Percentiles rank a stretch among this genome's conserved stretches.
phyloP scores from a whole-genome alignment of 2,329 filamentous ascomycete species.

The Penicillium thymicola region DNA sequence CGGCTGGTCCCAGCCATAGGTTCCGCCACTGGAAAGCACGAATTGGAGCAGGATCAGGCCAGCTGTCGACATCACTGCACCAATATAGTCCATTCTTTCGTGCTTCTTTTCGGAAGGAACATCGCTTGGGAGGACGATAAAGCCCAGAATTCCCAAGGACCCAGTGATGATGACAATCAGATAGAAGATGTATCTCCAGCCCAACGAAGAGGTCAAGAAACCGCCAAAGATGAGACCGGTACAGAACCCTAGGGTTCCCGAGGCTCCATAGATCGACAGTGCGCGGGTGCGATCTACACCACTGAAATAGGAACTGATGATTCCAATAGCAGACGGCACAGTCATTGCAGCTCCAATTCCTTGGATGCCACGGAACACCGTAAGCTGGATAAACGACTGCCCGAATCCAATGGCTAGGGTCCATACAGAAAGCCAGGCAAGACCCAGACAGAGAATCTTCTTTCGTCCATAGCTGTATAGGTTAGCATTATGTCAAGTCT shows the following conservation, averaged over 20 bases:
- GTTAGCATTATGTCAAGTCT: slow-evolving; percentile 1
- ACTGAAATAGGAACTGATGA: slow-evolving; percentile 45
- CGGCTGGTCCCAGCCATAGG: slow-evolving; percentile 47
- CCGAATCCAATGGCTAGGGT: slow-evolving; percentile 41
- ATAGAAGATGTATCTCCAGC: slow-evolving; percentile 42
- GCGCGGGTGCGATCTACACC: slow-evolving; percentile 39
- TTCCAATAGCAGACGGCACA: slow-evolving; percentile 47
- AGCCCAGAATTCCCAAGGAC: slow-evolving; percentile 29
- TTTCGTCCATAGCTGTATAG: slow-evolving; percentile 35
- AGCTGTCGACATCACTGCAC: slow-evolving; percentile 42
- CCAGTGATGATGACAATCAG: slow-evolving; percentile 36
- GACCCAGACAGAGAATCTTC: slow-evolving; percentile 39
- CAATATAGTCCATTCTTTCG: slow-evolving; percentile 42
- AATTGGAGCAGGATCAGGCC: slow-evolving; percentile 47
- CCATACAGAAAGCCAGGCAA: slow-evolving; percentile 37
- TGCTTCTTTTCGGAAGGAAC: slow-evolving; percentile 30
- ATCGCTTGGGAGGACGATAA: slow-evolving; percentile 40
- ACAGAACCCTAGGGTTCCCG: slow-evolving; percentile 42
- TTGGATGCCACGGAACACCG: slow-evolving; percentile 44
- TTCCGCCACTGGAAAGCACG: slow-evolving; percentile 45
- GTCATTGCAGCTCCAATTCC: slow-evolving; percentile 49
- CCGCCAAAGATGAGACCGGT: slow-evolving; percentile 41
- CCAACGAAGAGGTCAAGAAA: slow-evolving; percentile 39
- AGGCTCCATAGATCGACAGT: slow-evolving; percentile 41
- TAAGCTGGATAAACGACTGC: slow-evolving; percentile 41